Conservation (phyloP, 495 filamentous ascomycete genomes). For the Jackrogersella minutella region DNA sequence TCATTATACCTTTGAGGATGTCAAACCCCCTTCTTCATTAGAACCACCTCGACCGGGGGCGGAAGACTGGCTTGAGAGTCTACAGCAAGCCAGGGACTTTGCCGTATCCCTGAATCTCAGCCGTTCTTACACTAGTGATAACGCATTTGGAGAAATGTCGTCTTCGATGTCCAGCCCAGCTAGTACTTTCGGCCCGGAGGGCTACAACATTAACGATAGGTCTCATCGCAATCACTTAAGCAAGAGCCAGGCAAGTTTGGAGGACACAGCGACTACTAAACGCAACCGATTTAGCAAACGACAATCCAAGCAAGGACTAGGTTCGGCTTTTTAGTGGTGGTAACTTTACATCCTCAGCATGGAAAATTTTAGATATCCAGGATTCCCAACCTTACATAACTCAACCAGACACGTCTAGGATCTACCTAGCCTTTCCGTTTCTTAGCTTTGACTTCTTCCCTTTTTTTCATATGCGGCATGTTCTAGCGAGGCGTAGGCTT, state of each 20-base stretch:
- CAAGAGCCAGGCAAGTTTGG: slow-evolving; percentile 63
- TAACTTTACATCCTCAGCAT: slow-evolving; percentile 11
- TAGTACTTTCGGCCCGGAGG: slow-evolving; percentile 69
- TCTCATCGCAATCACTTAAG: slow-evolving; percentile 59
- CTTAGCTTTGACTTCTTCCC: slow-evolving; percentile 10
- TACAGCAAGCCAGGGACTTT: slow-evolving; percentile 83
- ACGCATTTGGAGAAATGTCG: slow-evolving; percentile 73
- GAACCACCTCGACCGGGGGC: slow-evolving; percentile 38
- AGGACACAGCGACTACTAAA: slow-evolving; percentile 61
- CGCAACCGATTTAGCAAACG: slow-evolving; percentile 88
- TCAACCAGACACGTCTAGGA: slow-evolving; percentile 2
- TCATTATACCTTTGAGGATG: slow-evolving; percentile 92
- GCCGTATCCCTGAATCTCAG: slow-evolving; percentile 73
- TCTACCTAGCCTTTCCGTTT: slow-evolving; percentile 16
- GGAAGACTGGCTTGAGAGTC: slow-evolving; percentile 86
- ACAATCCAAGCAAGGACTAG: slow-evolving; percentile 88
- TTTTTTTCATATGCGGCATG: slow-evolving; percentile 43
- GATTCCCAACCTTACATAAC: slow-evolving; percentile 7
- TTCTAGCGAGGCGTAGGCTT: slow-evolving; percentile 51
- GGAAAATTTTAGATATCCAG: slow-evolving; percentile 25
- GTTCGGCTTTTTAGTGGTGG: slow-evolving; percentile 71
- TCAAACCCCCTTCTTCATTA: slow-evolving; percentile 64
- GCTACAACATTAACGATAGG: slow-evolving; percentile 57
- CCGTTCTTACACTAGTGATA: slow-evolving; percentile 73
- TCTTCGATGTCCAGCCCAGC: slow-evolving; percentile 77